Conservation (phyloP, 2,329 filamentous ascomycete genomes). For the Raffaelea ambrosiae region DNA sequence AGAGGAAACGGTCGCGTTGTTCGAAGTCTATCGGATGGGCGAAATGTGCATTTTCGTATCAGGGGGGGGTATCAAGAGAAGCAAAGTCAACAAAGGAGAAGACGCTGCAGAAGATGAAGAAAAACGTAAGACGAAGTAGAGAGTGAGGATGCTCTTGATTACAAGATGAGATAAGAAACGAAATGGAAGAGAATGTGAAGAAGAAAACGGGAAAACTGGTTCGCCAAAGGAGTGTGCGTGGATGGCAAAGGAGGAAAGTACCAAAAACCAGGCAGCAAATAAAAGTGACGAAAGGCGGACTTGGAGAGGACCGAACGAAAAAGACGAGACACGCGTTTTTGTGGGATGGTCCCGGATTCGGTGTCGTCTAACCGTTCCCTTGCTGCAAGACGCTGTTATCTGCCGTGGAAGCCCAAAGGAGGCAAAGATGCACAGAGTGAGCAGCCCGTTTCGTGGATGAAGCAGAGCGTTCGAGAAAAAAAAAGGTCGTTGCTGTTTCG, state of each 20-base stretch:
- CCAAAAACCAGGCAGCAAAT: too few relatives aligned
- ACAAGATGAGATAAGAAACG: not conserved
- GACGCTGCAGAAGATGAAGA: not conserved
- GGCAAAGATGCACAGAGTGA: too few relatives aligned
- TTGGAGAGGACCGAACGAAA: not conserved
- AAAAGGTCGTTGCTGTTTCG: too few relatives aligned
- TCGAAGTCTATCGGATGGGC: conserved; percentile 7
- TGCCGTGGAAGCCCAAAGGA: too few relatives aligned
- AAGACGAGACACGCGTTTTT: not conserved
- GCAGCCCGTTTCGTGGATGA: too few relatives aligned
- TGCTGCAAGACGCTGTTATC: too few relatives aligned
- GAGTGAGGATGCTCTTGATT: not conserved
- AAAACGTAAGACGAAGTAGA: not conserved
- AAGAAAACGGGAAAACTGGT: not conserved
- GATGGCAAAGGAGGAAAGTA: not conserved
- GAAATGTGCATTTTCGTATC: conserved; percentile 3
- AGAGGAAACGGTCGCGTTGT: not conserved
- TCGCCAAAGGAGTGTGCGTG: not conserved
- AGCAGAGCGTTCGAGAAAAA: too few relatives aligned
- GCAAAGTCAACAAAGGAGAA: conserved; percentile 4
- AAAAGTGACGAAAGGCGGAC: too few relatives aligned
- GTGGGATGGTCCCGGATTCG: too few relatives aligned
- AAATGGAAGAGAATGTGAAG: not conserved
- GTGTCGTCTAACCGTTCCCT: not conserved
- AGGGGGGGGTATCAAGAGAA: conserved; percentile 2